Evolutionary conservation across 1,139 yeast genomes (phyloP), one percentile per base, ranked within the genome.

Genomic region (Diutina scorzettiae): DNA sequence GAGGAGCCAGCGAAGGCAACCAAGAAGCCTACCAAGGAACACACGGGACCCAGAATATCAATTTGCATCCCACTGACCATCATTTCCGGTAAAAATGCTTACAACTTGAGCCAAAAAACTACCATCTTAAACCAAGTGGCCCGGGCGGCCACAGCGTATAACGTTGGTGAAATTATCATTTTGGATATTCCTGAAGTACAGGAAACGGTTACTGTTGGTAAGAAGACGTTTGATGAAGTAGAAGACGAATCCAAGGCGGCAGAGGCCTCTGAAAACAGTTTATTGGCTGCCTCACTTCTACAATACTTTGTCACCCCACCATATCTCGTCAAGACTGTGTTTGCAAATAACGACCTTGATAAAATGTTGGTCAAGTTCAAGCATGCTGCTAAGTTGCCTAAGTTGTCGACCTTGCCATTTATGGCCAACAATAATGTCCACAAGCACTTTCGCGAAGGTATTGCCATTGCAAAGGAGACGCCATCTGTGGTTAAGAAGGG

Each of bases 251-350:
- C 57, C 20, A 60, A 55, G 6, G 48, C 47, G 19, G 40, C 45
- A 7, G 42, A 40, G 3, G 36, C 45, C 23, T 29, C 31, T 11
- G 25, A 21, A 16, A 31, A 23, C 32, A 65, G 73, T 41, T 63
- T 78, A 0, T 53, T 78, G 16, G 66, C 85, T 40, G 93, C 94
- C 1, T 69, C 81, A 2, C 64, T 87, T 43, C 63, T 87, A 43
- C 95, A 86, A 55, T 87, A 66, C 54, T 85, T 85, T 53, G 76
- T 87, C 14, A 87, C 96, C 0, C 96, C 96, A 1, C 84, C 89
- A 41, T 85, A 87, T 54, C 66, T 87, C 33, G 72, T 81, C 20
- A 77, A 78, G 47, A 6, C 18, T 5, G 69, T 81, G 8, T 83
- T 87, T 60, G 54, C 56, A 28, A 46, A 52, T 19, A 54, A 51